Conservation (phyloP, 2,329 filamentous ascomycete species). For the Neopestalotiopsis rosae region DNA sequence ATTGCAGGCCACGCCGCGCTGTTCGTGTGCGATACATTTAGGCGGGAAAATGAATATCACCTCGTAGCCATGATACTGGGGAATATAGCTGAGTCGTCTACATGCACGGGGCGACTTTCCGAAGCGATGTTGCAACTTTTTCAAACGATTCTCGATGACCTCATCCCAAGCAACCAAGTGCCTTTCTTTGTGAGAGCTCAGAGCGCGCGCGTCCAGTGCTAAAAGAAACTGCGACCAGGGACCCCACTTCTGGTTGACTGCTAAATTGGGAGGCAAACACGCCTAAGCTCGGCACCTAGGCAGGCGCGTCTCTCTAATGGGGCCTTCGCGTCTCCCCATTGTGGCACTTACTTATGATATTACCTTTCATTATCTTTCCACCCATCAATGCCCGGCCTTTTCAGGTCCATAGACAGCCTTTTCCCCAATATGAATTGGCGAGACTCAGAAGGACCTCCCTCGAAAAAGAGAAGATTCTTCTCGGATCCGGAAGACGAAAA, state of each 20-base stretch:
- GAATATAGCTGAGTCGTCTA: neutral
- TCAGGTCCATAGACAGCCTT: constrained; percentile 10
- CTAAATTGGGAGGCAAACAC: constrained; percentile 9
- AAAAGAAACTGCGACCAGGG: constrained; percentile 5
- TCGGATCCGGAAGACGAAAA: constrained; percentile 38
- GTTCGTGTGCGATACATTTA: constrained; percentile 20
- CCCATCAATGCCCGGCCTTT: constrained; percentile 3
- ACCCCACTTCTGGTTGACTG: neutral
- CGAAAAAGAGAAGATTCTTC: constrained; percentile 48
- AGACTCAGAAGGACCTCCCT: constrained; percentile 40
- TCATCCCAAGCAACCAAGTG: neutral
- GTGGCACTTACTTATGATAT: neutral
- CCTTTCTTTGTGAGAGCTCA: neutral
- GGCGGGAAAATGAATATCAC: neutral
- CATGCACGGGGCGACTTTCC: neutral
- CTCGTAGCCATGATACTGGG: neutral
- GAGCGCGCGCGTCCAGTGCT: neutral
- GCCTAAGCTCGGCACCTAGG: neutral
- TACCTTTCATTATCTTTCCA: neutral
- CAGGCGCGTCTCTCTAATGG: constrained; percentile 4
- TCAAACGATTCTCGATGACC: neutral
- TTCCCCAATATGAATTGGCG: constrained; percentile 43
- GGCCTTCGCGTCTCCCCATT: neutral
- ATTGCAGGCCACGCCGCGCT: constrained; percentile 26
- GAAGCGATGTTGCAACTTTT: neutral